Evolutionary conservation across 1,139 yeast species (phyloP).

Genomic region (Candida tetrigidarum): DNA sequence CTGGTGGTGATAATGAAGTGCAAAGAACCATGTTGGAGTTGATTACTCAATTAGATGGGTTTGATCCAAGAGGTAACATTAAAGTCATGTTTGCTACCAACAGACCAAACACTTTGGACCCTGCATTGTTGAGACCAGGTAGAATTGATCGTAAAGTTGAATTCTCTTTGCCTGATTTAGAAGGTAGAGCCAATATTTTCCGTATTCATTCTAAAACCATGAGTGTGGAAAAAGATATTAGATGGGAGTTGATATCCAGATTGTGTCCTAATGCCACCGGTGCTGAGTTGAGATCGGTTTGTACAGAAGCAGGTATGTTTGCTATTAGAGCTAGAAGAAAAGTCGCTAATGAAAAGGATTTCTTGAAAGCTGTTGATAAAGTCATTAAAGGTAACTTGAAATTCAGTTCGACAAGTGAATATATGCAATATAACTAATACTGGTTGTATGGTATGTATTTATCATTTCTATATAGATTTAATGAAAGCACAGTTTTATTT

Average conservation of each 20-base stretch:
- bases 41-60: conserved; percentile 96
- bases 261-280: conserved; percentile 98
- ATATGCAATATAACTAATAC: conserved; percentile 87
- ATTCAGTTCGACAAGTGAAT: conserved; percentile 95
- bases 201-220: conserved; percentile 95
- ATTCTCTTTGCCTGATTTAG: conserved; percentile 93
- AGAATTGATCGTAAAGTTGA: conserved; percentile 98
- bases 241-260: conserved; percentile 98
- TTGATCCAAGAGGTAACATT: conserved; percentile 97
- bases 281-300: conserved; percentile 94
- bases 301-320: conserved; percentile 99
- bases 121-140: conserved; percentile 97
- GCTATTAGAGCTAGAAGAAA: conserved; percentile 98
- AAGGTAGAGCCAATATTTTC: conserved; percentile 97
- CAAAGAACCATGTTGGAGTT: conserved; percentile 99
- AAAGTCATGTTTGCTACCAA: conserved; percentile 99
- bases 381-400: conserved; percentile 98
- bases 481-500: conserved; percentile 1
- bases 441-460: neutral
- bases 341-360: conserved; percentile 97
- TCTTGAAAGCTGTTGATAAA: conserved; percentile 95
- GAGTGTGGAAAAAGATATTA: conserved; percentile 95
- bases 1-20: conserved; percentile 99
- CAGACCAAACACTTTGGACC: conserved; percentile 97
- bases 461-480: conserved; percentile 1